Evolutionary conservation across 2,329 filamentous ascomycete genomes (phyloP).

Genomic region (Fonsecaea monophora): DNA sequence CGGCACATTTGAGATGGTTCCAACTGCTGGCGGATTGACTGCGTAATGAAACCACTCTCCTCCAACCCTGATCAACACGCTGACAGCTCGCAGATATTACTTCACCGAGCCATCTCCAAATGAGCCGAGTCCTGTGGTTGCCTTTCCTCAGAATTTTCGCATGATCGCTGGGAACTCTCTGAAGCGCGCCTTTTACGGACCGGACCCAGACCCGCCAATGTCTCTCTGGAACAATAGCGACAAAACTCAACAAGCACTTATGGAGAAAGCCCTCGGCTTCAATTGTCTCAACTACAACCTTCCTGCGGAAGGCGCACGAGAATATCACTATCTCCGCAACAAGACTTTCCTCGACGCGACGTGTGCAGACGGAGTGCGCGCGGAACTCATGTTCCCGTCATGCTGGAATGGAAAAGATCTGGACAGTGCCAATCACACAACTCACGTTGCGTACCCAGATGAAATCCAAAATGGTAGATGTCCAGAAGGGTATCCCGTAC

Average conservation of each 20-base stretch:
- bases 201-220: constrained; percentile 71
- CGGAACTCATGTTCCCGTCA: constrained; percentile 86
- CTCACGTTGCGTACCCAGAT: constrained; percentile 78
- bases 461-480: constrained; percentile 78
- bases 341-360: constrained; percentile 80
- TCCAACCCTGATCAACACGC: constrained; percentile 17
- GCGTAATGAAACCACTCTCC: constrained; percentile 64
- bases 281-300: constrained; percentile 86
- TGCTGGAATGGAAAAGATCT: constrained; percentile 81
- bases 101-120: constrained; percentile 61
- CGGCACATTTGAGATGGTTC: constrained; percentile 71
- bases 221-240: constrained; percentile 71
- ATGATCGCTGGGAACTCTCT: constrained; percentile 80
- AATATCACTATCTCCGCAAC: constrained; percentile 80
- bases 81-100: constrained; percentile 71
- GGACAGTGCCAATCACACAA: constrained; percentile 61
- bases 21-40: constrained; percentile 81
- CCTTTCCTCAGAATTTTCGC: constrained; percentile 78
- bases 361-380: constrained; percentile 79
- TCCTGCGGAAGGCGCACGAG: constrained; percentile 73
- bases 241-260: constrained; percentile 72
- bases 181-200: constrained; percentile 72
- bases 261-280: constrained; percentile 86
- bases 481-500: constrained; percentile 70
- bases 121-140: constrained; percentile 42